Evolutionary conservation across 2,329 filamentous ascomycete genomes (phyloP).

Genomic region (Ceratocystis papillata): DNA sequence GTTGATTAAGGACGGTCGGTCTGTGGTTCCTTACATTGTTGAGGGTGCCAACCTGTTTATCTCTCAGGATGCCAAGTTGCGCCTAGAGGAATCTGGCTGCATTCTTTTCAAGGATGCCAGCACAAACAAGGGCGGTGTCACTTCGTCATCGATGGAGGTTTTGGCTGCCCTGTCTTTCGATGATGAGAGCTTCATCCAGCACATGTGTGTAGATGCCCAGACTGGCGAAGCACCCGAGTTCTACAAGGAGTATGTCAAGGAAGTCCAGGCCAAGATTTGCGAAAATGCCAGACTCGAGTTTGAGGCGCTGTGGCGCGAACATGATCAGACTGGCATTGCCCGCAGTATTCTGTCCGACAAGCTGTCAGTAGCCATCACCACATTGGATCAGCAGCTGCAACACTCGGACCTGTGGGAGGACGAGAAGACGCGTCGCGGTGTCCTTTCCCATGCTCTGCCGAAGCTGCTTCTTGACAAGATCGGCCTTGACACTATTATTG

Average conservation of each 20-base stretch:
- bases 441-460: conserved; percentile 77
- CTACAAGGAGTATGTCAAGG: conserved; percentile 84
- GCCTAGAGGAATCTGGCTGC: conserved; percentile 88
- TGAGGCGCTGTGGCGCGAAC: conserved; percentile 94
- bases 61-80: conserved; percentile 93
- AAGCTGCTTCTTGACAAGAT: conserved; percentile 77
- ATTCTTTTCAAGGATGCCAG: conserved; percentile 96
- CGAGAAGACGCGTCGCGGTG: conserved; percentile 60
- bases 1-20: conserved; percentile 83
- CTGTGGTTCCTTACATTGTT: conserved; percentile 82
- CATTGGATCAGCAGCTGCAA: conserved; percentile 90
- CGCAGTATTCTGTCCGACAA: conserved; percentile 85
- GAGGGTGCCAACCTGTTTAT: conserved; percentile 98
- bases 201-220: conserved; percentile 76
- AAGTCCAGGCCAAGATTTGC: conserved; percentile 83
- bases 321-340: conserved; percentile 66
- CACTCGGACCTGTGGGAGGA: conserved; percentile 86
- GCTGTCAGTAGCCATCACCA: conserved; percentile 86
- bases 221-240: conserved; percentile 69
- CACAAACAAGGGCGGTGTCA: conserved; percentile 97
- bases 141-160: conserved; percentile 91
- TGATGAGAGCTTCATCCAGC: conserved; percentile 71
- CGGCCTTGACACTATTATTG: conserved; percentile 75
- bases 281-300: conserved; percentile 90
- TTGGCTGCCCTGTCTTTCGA: conserved; percentile 91